Conservation (phyloP, 2,329 filamentous ascomycete species). For the Diplodia mutila region DNA sequence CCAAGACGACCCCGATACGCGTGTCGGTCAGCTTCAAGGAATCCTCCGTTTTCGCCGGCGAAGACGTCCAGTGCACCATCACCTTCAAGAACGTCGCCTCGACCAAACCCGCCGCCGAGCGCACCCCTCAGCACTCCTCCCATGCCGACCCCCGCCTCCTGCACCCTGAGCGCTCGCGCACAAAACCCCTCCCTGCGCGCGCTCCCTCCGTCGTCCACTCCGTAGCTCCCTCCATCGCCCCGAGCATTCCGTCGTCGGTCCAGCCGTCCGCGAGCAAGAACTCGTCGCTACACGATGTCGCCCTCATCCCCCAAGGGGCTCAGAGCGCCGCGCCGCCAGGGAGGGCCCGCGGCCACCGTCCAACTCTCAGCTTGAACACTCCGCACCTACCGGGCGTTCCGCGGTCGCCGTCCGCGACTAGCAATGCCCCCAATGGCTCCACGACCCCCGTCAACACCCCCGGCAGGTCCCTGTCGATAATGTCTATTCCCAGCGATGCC, state of each 20-base stretch:
- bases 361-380: slow-evolving; percentile 65
- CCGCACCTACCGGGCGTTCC: slow-evolving; percentile 17
- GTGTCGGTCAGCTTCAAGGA: slow-evolving; percentile 96
- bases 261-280: slow-evolving; percentile 22
- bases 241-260: slow-evolving; percentile 44
- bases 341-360: slow-evolving; percentile 61
- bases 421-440: slow-evolving; percentile 33
- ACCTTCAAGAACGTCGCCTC: slow-evolving; percentile 85
- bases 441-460: slow-evolving; percentile 38
- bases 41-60: slow-evolving; percentile 92
- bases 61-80: slow-evolving; percentile 93
- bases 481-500: slow-evolving; percentile 42
- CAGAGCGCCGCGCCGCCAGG: slow-evolving; percentile 15
- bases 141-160: slow-evolving; percentile 27
- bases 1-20: slow-evolving; percentile 70
- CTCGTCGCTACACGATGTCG: slow-evolving; percentile 34
- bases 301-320: slow-evolving; percentile 14
- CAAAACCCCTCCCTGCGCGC: slow-evolving; percentile 29
- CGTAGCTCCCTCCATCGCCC: slow-evolving; percentile 33
- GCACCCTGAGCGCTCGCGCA: slow-evolving; percentile 24
- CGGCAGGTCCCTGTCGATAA: slow-evolving; percentile 54
- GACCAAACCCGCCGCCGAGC: slow-evolving; percentile 43
- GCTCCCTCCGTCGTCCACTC: slow-evolving; percentile 32
- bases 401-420: slow-evolving; percentile 10
- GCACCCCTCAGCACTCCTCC: slow-evolving; percentile 38